These are phyloP conservation scores for Termitomyces sp. DNA, from an alignment of 768 basidiomycete genomes.

Conservation along the genomic window DNA sequence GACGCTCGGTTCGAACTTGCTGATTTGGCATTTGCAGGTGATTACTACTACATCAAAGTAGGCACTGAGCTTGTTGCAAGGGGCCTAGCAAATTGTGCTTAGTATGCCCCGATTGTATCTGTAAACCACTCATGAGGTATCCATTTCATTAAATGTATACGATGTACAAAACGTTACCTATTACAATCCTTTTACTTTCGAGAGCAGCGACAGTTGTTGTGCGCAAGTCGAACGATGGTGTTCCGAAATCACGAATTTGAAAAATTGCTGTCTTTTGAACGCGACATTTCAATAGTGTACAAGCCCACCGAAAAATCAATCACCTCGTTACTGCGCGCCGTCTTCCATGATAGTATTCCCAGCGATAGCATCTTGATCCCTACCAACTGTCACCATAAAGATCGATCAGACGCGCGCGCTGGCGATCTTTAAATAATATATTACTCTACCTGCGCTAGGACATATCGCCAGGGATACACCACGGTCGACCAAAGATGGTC, in stretches of 20 bases:
- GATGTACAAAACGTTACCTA: background rate
- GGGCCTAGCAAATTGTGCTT: background rate
- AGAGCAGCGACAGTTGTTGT: background rate
- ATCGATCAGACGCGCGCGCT: too few species aligned
- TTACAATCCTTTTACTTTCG: background rate
- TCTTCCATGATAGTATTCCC: constrained; percentile 46
- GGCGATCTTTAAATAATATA: too few species aligned
- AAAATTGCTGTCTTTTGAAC: too few species aligned
- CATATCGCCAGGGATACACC: too few species aligned
- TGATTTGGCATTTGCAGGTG: background rate
- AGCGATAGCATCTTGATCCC: constrained; percentile 35
- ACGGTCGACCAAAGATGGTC: too few species aligned
- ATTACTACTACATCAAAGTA: constrained; percentile 8
- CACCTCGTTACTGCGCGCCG: constrained; percentile 58
- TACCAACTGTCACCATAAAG: too few species aligned
- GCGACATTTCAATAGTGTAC: constrained; percentile 41
- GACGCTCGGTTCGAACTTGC: background rate
- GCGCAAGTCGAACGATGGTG: background rate
- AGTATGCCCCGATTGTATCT: too few species aligned
- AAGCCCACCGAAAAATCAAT: constrained; percentile 37
- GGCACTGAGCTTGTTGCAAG: constrained; percentile 4
- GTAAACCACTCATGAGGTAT: background rate
- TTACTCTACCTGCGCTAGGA: too few species aligned
- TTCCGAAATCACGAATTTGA: too few species aligned
- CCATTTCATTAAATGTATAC: background rate